phyloP scores from a whole-genome alignment of 176 grass and related monocot species.

The Lolium rigidum region DNA sequence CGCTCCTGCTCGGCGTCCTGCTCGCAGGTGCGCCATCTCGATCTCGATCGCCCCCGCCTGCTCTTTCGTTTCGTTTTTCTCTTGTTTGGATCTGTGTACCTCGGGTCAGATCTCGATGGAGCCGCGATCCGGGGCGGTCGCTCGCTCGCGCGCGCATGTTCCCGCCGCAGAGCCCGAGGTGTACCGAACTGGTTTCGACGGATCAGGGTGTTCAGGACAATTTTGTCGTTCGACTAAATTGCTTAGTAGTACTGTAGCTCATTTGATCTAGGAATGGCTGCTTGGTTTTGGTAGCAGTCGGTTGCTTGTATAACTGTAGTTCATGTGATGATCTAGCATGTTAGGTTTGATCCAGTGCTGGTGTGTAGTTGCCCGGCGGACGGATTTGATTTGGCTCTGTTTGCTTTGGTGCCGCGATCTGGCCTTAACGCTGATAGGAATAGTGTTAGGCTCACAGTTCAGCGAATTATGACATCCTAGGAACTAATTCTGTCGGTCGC shows the following conservation, averaged over 20 bases:
- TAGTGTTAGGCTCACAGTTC: too few relatives aligned
- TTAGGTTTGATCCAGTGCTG: background rate
- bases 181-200: too few relatives aligned
- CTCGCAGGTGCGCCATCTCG: conserved; percentile 50
- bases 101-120: conserved; percentile 9
- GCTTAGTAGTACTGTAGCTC: too few relatives aligned
- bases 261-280: background rate
- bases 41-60: background rate
- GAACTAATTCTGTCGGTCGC: too few relatives aligned
- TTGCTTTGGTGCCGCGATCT: background rate
- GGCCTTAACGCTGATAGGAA: background rate
- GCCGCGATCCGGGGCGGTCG: background rate
- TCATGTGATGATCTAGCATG: background rate
- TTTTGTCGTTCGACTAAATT: too few relatives aligned
- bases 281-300: background rate
- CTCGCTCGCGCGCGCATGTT: background rate
- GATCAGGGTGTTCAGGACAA: too few relatives aligned
- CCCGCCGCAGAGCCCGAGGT: background rate
- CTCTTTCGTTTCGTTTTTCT: background rate
- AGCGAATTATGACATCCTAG: too few relatives aligned
- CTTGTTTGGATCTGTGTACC: too few relatives aligned
- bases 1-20: conserved; percentile 63
- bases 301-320: background rate
- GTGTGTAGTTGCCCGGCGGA: background rate
- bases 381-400: background rate